Evolutionary conservation across 371 early-diverging fungal genomes (phyloP).

Genomic region (Coemansia sp.): DNA sequence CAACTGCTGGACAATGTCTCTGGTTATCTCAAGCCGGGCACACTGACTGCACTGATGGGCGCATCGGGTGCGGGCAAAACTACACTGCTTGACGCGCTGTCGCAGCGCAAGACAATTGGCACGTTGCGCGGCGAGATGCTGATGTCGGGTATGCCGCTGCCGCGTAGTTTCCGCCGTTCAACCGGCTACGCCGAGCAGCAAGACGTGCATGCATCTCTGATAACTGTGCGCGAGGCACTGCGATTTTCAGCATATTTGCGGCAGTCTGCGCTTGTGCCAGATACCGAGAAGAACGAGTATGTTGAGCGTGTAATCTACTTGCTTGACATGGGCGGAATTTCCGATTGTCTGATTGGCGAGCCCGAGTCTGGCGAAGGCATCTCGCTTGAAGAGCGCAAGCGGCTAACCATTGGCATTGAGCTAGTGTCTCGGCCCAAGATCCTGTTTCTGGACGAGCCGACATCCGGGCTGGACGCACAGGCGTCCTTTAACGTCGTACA

Average conservation of each 20-base stretch:
- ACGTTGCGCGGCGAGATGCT: conserved; percentile 65
- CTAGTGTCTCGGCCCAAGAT: conserved; percentile 75
- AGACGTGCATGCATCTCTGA: conserved; percentile 71
- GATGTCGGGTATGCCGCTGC: conserved; percentile 58
- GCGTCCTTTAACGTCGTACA: conserved; percentile 69
- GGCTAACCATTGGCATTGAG: conserved; percentile 70
- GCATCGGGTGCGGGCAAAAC: conserved; percentile 89
- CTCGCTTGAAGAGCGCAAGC: conserved; percentile 66
- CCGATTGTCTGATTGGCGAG: conserved; percentile 60
- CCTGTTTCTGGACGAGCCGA: conserved; percentile 86
- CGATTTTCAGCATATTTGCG: conserved; percentile 74
- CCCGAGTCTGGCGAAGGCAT: conserved; percentile 61
- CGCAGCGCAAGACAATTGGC: conserved; percentile 76
- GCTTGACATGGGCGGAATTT: conserved; percentile 59
- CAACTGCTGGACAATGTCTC: conserved; percentile 55
- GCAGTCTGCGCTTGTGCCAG: conserved; percentile 60
- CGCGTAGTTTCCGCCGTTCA: conserved; percentile 61
- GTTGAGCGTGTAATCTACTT: conserved; percentile 70
- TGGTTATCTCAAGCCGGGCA: conserved; percentile 61
- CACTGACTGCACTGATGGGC: conserved; percentile 82
- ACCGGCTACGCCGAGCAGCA: conserved; percentile 85
- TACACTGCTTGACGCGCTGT: conserved; percentile 79
- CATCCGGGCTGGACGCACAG: conserved; percentile 76
- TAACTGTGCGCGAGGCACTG: conserved; percentile 63
- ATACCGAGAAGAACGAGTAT: conserved; percentile 58